These are phyloP conservation scores for Paramecium octaurelia DNA, from an alignment of 73 alveolate genomes.

Conservation along the genomic window DNA sequence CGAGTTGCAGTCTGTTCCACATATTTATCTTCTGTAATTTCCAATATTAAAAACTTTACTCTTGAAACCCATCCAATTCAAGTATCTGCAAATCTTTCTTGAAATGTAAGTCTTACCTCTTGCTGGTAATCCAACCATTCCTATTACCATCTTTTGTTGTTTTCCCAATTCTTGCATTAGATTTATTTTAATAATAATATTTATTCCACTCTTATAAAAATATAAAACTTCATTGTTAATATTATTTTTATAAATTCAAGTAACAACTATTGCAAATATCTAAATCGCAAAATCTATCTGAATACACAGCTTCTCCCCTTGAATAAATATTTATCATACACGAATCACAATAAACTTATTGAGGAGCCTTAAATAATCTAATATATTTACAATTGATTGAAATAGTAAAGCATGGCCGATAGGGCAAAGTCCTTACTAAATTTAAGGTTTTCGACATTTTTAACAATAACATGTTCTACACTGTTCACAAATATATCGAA, in stretches of 20 bases:
- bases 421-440: neutral
- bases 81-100: slow-evolving; percentile 65
- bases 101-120: slow-evolving; percentile 78
- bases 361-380: neutral
- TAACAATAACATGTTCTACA: neutral
- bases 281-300: neutral
- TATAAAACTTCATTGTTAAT: neutral
- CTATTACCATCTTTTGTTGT: slow-evolving; percentile 61
- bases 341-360: neutral
- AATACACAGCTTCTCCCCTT: neutral
- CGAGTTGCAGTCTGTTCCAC: slow-evolving; percentile 35
- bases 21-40: slow-evolving; percentile 55
- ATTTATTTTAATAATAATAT: neutral
- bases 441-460: neutral
- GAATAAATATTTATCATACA: neutral
- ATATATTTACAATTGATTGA: neutral
- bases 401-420: neutral
- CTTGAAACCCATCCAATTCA: slow-evolving; percentile 69
- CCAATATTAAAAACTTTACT: slow-evolving; percentile 70
- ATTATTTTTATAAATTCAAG: neutral
- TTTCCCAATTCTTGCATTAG: slow-evolving; percentile 26
- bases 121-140: slow-evolving; percentile 79
- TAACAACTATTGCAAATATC: neutral
- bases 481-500: neutral
- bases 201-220: neutral